A percentile compares a stretch with the other conserved stretches of the same genome.
Evolutionary conservation across 2,329 filamentous ascomycete genomes (phyloP).

Genomic region (Phoma sp.): DNA sequence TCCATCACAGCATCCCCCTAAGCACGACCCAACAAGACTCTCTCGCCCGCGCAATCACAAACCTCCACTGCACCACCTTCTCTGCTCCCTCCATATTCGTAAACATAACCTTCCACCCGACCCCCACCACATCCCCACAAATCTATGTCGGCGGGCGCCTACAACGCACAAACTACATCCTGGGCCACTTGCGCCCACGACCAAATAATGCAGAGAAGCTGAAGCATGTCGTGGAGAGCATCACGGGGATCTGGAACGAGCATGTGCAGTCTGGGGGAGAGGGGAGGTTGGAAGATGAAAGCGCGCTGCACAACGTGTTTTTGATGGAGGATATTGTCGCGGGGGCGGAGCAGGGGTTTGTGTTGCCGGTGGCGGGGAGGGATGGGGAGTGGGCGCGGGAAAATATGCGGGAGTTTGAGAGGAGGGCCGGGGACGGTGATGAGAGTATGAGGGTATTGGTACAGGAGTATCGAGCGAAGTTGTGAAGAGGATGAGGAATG

Average conservation of each 20-base stretch:
- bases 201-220: constrained; percentile 16
- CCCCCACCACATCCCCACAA: background rate
- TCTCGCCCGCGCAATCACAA: constrained; percentile 51
- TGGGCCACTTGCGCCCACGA: constrained; percentile 31
- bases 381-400: constrained; percentile 34
- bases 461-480: constrained; percentile 13
- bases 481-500: background rate
- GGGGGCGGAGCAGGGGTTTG: constrained; percentile 36
- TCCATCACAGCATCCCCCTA: constrained; percentile 47
- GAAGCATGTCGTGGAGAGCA: constrained; percentile 13
- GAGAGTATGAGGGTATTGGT: constrained; percentile 28
- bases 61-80: constrained; percentile 49
- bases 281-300: constrained; percentile 22
- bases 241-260: constrained; percentile 30
- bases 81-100: constrained; percentile 50
- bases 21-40: constrained; percentile 46
- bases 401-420: constrained; percentile 31
- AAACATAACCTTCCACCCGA: constrained; percentile 49
- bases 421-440: constrained; percentile 28
- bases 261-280: background rate
- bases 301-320: constrained; percentile 34
- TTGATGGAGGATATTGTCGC: constrained; percentile 35
- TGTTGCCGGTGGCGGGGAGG: constrained; percentile 28
- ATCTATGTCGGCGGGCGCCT: constrained; percentile 8
- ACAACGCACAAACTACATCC: constrained; percentile 28